Base-by-base conservation (phyloP, 139 green algal species). In the Diplosphaera chodatii region DNA sequence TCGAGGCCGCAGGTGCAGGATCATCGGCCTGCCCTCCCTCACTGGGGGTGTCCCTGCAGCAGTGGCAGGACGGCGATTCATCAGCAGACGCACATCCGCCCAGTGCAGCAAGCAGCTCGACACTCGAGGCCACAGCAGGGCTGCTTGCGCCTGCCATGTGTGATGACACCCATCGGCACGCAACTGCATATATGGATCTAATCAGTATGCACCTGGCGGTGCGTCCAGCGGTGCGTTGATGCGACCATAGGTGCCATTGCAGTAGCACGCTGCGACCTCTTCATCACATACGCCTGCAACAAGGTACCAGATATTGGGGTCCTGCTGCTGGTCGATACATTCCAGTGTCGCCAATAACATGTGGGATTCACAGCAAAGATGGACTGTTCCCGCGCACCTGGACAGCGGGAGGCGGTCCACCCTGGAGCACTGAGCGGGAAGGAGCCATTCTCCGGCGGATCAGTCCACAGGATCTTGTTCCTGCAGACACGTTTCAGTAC, bases 271-370 rank as follows among this genome's bases (percentile, higher is more conserved):
- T 4, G 65, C 80, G 16, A 79, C 82, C 21, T 75, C 37, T 18
- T 80, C 71, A 68, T 89, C 84, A 69, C 84, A 89, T 8, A 86
- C 76, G 28, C 84, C 84, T 75, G 80, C 30, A n/a, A n/a, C n/a
- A n/a, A n/a, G n/a, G n/a, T n/a, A n/a, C n/a, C n/a, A n/a, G n/a
- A n/a, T n/a, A n/a, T n/a, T n/a, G n/a, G n/a, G n/a, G n/a, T n/a
- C n/a, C n/a, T n/a, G n/a, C n/a, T n/a, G n/a, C n/a, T n/a, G n/a
- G n/a, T n/a, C n/a, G n/a, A n/a, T n/a, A n/a, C n/a, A n/a, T n/a
- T n/a, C n/a, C n/a, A n/a, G n/a, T n/a, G n/a, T n/a, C n/a, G n/a
- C n/a, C n/a, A n/a, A n/a, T n/a, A n/a, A n/a, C n/a, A n/a, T n/a
- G n/a, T n/a, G n/a, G n/a, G n/a, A n/a, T n/a, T n/a, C n/a, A n/a